Conservation (phyloP, 768 basidiomycete genomes). For the Porphyrellus cyaneotinctus region DNA sequence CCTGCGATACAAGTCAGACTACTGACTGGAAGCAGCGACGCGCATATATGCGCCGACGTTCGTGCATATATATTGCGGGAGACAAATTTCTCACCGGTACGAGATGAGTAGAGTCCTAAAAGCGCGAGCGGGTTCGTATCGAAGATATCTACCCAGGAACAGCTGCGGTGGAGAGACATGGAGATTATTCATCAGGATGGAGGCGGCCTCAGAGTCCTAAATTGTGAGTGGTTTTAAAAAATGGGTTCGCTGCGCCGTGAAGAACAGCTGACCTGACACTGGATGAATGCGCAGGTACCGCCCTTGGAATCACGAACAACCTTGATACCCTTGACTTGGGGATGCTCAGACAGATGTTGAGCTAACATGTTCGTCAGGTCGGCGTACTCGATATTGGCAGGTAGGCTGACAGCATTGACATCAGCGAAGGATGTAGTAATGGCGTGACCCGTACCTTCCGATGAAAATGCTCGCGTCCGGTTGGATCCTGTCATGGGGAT, state of each 20-base stretch:
- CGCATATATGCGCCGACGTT: conserved; percentile 22
- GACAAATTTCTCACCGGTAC: conserved; percentile 48
- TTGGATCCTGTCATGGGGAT: conserved; percentile 45
- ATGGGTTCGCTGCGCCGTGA: not conserved
- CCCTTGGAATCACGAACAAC: conserved; percentile 74
- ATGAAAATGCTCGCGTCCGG: conserved; percentile 83
- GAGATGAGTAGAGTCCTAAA: conserved; percentile 72
- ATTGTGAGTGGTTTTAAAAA: not conserved
- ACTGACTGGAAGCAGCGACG: not conserved
- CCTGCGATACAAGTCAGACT: conserved; percentile 11
- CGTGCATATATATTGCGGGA: conserved; percentile 7
- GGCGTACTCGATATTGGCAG: conserved; percentile 58
- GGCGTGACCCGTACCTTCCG: conserved; percentile 55
- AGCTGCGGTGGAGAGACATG: conserved; percentile 52
- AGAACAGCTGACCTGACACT: conserved; percentile 61
- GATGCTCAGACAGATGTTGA: conserved; percentile 63
- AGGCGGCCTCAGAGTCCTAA: conserved; percentile 57
- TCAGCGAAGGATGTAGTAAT: conserved; percentile 4
- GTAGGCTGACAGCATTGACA: conserved; percentile 46
- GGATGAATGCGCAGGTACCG: conserved; percentile 80
- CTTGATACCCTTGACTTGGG: conserved; percentile 61
- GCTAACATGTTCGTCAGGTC: conserved; percentile 60
- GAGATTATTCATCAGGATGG: conserved; percentile 55
- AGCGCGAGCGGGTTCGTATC: conserved; percentile 75
- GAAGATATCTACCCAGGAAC: conserved; percentile 69